Base-by-base conservation (phyloP, 257 asterid species). In the Rauvolfia tetraphylla region DNA sequence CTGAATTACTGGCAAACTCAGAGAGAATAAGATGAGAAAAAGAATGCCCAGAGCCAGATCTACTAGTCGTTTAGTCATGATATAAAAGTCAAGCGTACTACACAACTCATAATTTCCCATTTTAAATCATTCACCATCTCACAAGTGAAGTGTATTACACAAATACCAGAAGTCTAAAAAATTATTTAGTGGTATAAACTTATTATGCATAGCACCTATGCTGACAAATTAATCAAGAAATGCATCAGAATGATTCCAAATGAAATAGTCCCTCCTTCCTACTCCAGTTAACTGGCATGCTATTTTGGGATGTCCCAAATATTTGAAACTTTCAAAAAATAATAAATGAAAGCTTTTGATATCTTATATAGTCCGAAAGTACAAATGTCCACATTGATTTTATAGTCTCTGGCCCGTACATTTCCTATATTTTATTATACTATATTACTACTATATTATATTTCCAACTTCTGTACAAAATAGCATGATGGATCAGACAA, bases 341-440 rank as follows among this genome's bases (percentile, higher is more conserved):
- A 78, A 65, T n/a, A 71, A 44, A 78, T 20, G 27, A 61, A 71
- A 44, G 22, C 68, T 29, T 62, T 27, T 29, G 41, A 15, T 20
- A 62, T 62, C 0, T 5, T 15, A 58, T 7, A 7, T 58, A 46
- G 2, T 11, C 53, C 65, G 34, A 3, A 2, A 62, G 31, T 3
- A 62, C 27, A 29, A 62, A 31, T 31, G n/a, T 18, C 33, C 22
- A 17, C 31, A 4, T 1, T 4, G 69, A 15, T 6, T 3, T 0
- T 0, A 5, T 27, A 33, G 15, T 61, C 29, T 9, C 34, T 5
- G 33, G 1, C 39, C 9, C 36, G 34, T 25, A 34, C 29, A 17
- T 63, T 12, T 17, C 68, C 17, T 9, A n/a, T 29, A 11, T 58
- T 25, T 58, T 33, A 33, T 34, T 11, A 31, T 63, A 17, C 25